phyloP scores from a whole-genome alignment of 176 grass and related monocot genomes.

The Triticum monococcum region DNA sequence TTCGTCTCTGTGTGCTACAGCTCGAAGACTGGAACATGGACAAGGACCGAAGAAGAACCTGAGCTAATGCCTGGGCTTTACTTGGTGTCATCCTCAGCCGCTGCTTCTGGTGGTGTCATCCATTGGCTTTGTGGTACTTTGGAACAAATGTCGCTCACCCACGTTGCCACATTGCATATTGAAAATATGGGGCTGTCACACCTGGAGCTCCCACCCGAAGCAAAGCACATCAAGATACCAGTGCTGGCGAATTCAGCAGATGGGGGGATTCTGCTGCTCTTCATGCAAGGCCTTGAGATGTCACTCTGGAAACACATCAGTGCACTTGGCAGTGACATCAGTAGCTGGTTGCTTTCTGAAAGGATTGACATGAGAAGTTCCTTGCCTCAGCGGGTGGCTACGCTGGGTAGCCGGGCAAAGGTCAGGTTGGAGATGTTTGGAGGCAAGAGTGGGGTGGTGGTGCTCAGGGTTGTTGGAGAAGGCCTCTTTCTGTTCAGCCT shows the following conservation, averaged over 20 bases:
- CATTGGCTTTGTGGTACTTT: constrained; percentile 22
- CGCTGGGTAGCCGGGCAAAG: background rate
- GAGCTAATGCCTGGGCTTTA: constrained; percentile 15
- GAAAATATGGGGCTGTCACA: background rate
- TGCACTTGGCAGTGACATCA: background rate
- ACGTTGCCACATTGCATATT: constrained; percentile 15
- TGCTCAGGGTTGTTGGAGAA: constrained; percentile 19
- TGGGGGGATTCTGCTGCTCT: constrained; percentile 9
- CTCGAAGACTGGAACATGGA: constrained; percentile 10
- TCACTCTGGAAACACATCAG: constrained; percentile 25
- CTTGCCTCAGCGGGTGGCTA: background rate
- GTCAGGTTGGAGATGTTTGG: constrained; percentile 24
- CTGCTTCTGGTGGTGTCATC: constrained; percentile 19
- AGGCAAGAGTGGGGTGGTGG: constrained; percentile 28
- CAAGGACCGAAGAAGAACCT: background rate
- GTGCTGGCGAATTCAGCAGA: constrained; percentile 17
- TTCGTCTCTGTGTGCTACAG: background rate
- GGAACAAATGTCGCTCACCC: constrained; percentile 9
- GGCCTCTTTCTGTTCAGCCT: constrained; percentile 31
- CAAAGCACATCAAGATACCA: background rate
- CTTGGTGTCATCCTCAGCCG: constrained; percentile 9
- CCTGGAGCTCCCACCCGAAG: constrained; percentile 32
- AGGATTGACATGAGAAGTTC: constrained; percentile 13
- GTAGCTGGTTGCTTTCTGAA: constrained; percentile 15
- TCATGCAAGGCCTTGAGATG: constrained; percentile 35